Conservation (phyloP, 164 flowering plant genomes). For the Magnolia kwangsiensis region DNA sequence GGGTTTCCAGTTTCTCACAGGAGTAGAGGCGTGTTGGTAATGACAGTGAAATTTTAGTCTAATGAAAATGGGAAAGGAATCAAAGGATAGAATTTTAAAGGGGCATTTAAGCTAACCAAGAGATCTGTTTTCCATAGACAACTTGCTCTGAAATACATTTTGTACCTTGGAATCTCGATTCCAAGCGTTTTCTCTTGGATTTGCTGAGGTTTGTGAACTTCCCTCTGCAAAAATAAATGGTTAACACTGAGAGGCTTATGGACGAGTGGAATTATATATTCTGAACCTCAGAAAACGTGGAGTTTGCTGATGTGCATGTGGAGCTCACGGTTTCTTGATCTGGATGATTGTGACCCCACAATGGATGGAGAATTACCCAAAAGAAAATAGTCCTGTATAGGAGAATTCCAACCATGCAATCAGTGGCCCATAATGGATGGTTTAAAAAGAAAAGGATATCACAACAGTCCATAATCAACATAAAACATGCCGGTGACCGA, state of each 20-base stretch:
- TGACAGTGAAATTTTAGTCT: too few relatives aligned
- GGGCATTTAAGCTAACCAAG: not conserved
- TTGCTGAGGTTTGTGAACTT: slow-evolving; percentile 52
- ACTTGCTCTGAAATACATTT: not conserved
- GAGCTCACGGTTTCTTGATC: not conserved
- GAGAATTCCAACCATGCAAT: too few relatives aligned
- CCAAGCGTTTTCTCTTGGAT: slow-evolving; percentile 63
- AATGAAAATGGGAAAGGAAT: too few relatives aligned
- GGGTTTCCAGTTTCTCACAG: too few relatives aligned
- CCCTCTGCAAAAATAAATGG: slow-evolving; percentile 41
- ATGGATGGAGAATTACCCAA: too few relatives aligned
- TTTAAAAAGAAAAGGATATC: too few relatives aligned
- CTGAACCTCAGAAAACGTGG: not conserved
- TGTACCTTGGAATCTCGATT: slow-evolving; percentile 67
- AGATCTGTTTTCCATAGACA: not conserved
- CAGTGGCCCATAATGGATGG: too few relatives aligned
- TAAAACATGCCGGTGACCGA: too few relatives aligned
- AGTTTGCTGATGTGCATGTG: not conserved
- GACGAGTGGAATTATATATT: not conserved
- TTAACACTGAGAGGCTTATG: not conserved
- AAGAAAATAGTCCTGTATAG: too few relatives aligned
- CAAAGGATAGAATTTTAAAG: not conserved
- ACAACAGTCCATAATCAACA: too few relatives aligned
- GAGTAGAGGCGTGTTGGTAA: too few relatives aligned
- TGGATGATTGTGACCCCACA: too few relatives aligned